These are phyloP conservation scores for Cutaneotrichosporon sp. DNA, from an alignment of 1,284 basidiomycete species.

Conservation along the genomic window DNA sequence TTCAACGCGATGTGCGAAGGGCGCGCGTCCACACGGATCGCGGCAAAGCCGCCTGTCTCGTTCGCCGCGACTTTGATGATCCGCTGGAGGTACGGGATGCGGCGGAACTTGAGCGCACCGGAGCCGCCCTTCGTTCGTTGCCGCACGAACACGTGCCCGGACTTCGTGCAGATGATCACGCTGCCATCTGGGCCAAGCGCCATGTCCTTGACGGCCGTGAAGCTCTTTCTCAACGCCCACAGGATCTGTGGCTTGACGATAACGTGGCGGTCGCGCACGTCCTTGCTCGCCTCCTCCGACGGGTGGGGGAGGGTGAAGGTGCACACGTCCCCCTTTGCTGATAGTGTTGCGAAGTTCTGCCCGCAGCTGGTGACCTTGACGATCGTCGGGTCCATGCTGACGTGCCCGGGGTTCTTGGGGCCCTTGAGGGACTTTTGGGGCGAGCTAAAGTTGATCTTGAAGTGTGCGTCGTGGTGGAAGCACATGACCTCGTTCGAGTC, in stretches of 20 bases:
- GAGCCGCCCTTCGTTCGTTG: conserved; percentile 58
- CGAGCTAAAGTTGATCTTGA: conserved; percentile 62
- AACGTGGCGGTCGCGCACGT: conserved; percentile 49
- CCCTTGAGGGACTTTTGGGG: conserved; percentile 20
- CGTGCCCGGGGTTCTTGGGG: conserved; percentile 54
- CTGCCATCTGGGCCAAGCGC: conserved; percentile 85
- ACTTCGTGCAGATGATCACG: conserved; percentile 88
- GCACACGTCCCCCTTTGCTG: conserved; percentile 87
- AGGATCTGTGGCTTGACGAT: conserved; percentile 81
- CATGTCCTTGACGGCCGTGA: conserved; percentile 85
- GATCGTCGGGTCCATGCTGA: conserved; percentile 69
- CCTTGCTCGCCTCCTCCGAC: conserved; percentile 52
- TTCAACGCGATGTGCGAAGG: conserved; percentile 63
- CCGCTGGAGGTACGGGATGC: conserved; percentile 80
- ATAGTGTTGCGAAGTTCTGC: conserved; percentile 79
- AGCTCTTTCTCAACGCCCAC: conserved; percentile 84
- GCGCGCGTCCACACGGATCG: conserved; percentile 72
- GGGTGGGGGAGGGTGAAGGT: conserved; percentile 66
- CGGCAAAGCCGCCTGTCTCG: conserved; percentile 85
- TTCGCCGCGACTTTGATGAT: conserved; percentile 82
- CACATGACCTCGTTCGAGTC: conserved; percentile 76
- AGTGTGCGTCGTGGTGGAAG: conserved; percentile 73
- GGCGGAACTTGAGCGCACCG: conserved; percentile 78
- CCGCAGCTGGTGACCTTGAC: conserved; percentile 80
- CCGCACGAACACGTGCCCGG: conserved; percentile 90